These are phyloP conservation scores for Entomortierella lignicola DNA, from an alignment of 192 early-diverging fungal species.

Conservation along the genomic window DNA sequence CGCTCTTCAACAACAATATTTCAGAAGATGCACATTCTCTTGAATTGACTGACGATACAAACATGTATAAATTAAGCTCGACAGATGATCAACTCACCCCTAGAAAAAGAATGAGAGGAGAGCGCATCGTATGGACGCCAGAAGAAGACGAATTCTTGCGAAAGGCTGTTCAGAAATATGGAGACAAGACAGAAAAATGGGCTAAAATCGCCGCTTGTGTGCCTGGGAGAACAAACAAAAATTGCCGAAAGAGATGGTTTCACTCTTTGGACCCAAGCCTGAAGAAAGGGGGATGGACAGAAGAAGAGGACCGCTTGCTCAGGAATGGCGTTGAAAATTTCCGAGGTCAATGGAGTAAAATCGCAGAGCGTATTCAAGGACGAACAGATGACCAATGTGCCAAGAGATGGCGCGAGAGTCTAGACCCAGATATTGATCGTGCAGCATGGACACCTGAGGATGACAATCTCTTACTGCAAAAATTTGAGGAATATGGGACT, in stretches of 20 bases:
- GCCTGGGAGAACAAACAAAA: conserved; percentile 82
- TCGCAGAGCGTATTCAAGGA: conserved; percentile 81
- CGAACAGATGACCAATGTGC: conserved; percentile 92
- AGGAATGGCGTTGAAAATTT: conserved; percentile 74
- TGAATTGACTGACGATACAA: conserved; percentile 24
- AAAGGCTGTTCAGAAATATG: conserved; percentile 77
- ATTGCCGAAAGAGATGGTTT: conserved; percentile 86
- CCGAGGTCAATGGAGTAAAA: conserved; percentile 84
- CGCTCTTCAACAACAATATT: conserved; percentile 23
- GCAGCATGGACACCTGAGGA: conserved; percentile 78
- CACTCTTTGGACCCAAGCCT: conserved; percentile 81
- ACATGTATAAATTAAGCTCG: conserved; percentile 17
- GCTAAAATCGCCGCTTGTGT: conserved; percentile 80
- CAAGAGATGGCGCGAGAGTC: conserved; percentile 88
- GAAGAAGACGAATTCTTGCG: conserved; percentile 83
- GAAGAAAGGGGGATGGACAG: conserved; percentile 84
- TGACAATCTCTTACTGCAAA: conserved; percentile 69
- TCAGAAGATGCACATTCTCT: conserved; percentile 33
- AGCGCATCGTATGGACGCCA: conserved; percentile 73
- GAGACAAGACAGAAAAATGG: conserved; percentile 84
- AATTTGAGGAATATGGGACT: conserved; percentile 73
- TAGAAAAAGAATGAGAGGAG: conserved; percentile 40
- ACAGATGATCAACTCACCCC: conserved; percentile 23
- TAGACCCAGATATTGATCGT: conserved; percentile 85
- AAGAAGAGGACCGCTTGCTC: conserved; percentile 81